phyloP scores from a whole-genome alignment of 768 basidiomycete genomes.

The Lactarius tabidus region DNA sequence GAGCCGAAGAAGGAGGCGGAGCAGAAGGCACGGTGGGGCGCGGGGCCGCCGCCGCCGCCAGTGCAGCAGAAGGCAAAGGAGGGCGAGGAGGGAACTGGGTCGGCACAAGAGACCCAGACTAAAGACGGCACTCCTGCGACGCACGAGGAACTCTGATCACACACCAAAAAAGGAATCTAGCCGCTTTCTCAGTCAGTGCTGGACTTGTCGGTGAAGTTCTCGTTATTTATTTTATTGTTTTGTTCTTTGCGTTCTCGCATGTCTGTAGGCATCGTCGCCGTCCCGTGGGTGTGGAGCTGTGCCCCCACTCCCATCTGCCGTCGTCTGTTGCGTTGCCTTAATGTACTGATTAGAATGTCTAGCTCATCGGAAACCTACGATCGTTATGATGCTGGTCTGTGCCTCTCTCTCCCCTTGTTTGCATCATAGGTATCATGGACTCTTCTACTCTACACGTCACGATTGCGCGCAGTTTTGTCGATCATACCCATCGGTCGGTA shows the following conservation, averaged over 20 bases:
- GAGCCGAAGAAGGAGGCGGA: slow-evolving; percentile 50
- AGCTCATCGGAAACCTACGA: too few relatives aligned
- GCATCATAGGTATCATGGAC: background rate
- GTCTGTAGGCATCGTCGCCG: too few relatives aligned
- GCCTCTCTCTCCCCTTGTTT: background rate
- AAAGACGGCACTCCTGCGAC: background rate
- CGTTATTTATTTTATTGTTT: too few relatives aligned
- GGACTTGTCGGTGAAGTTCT: too few relatives aligned
- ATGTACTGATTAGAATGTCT: too few relatives aligned
- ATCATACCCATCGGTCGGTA: background rate
- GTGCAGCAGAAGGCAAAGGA: too few relatives aligned
- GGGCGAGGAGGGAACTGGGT: too few relatives aligned
- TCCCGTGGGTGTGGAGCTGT: background rate
- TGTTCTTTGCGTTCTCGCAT: too few relatives aligned
- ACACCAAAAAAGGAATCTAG: too few relatives aligned
- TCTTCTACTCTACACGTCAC: background rate
- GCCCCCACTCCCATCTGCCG: background rate
- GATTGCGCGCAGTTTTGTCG: background rate
- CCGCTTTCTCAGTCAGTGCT: too few relatives aligned
- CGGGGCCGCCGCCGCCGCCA: slow-evolving; percentile 21
- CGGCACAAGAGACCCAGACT: too few relatives aligned
- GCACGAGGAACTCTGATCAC: slow-evolving; percentile 25
- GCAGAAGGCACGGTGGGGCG: slow-evolving; percentile 27
- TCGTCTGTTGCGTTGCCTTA: background rate
- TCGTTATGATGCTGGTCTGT: background rate